Evolutionary conservation across 2,329 filamentous ascomycete species (phyloP).

Genomic region (Neopestalotiopsis sp.): DNA sequence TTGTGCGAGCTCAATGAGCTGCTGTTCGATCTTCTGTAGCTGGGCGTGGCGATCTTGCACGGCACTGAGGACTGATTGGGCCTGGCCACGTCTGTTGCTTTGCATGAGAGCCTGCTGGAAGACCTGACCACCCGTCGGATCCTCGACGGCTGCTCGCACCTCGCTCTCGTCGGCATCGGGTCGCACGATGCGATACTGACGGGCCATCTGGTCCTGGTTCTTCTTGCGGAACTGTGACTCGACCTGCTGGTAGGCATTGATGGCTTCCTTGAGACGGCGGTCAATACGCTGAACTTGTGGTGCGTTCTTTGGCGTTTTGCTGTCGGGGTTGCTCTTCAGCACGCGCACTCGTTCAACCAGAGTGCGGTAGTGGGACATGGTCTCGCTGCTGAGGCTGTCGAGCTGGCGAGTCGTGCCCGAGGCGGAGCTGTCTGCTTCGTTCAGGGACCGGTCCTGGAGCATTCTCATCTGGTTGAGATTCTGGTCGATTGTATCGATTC

Average conservation of each 20-base stretch:
- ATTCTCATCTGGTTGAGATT: conserved; percentile 75
- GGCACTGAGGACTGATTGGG: conserved; percentile 77
- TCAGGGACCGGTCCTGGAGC: conserved; percentile 74
- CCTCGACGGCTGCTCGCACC: conserved; percentile 77
- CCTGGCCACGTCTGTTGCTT: conserved; percentile 81
- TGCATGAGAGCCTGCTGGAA: conserved; percentile 88
- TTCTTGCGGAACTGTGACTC: conserved; percentile 82
- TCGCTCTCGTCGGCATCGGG: conserved; percentile 82
- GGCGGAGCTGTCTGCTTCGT: conserved; percentile 73
- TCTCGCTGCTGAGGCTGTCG: conserved; percentile 75
- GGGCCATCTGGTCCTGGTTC: conserved; percentile 80
- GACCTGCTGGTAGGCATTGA: conserved; percentile 79
- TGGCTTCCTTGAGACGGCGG: conserved; percentile 78
- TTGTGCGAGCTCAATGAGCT: conserved; percentile 85
- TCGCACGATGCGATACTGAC: conserved; percentile 89
- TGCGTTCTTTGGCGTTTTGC: conserved; percentile 73
- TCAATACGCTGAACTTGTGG: conserved; percentile 84
- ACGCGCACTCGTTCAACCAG: conserved; percentile 80
- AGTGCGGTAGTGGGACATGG: conserved; percentile 81
- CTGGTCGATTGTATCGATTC: conserved; percentile 74
- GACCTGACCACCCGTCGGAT: conserved; percentile 74
- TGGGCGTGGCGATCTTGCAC: conserved; percentile 84
- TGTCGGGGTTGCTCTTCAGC: conserved; percentile 82
- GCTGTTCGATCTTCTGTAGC: conserved; percentile 89
- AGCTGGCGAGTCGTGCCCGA: conserved; percentile 72